These are phyloP conservation scores for Ammopiptanthus mongolicus DNA, from an alignment of 306 rosid species.

Conservation along the genomic window DNA sequence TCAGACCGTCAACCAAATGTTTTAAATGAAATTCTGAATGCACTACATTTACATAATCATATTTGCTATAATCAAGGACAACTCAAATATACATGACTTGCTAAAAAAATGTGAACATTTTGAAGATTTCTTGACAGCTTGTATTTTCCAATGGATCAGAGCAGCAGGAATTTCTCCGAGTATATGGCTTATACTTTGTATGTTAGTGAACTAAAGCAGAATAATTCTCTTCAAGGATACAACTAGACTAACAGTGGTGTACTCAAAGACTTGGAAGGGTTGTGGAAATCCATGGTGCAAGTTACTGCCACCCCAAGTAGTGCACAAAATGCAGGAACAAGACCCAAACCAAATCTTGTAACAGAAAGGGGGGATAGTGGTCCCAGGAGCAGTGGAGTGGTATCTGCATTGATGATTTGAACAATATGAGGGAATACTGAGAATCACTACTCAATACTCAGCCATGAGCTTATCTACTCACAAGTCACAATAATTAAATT, in stretches of 20 bases:
- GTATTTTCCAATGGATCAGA: not conserved
- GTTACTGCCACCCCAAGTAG: slow-evolving; percentile 60
- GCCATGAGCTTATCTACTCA: not conserved
- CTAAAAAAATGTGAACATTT: not conserved
- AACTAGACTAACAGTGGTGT: slow-evolving; percentile 61
- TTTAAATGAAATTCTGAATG: not conserved
- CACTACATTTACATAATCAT: not conserved
- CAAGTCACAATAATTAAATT: not conserved
- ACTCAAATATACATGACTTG: not conserved
- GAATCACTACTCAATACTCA: not conserved
- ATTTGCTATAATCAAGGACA: not conserved
- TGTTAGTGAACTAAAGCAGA: not conserved
- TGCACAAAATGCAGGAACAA: slow-evolving; percentile 67
- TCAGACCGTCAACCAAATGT: not conserved
- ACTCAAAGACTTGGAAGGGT: slow-evolving; percentile 44
- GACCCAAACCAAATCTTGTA: slow-evolving; percentile 78
- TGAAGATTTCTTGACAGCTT: not conserved
- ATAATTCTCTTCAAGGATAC: not conserved
- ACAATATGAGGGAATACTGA: not conserved
- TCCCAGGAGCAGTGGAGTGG: slow-evolving; percentile 22
- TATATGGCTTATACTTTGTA: not conserved
- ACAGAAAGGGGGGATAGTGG: slow-evolving; percentile 37
- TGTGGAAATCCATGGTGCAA: slow-evolving; percentile 61
- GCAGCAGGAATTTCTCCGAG: not conserved
- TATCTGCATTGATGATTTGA: slow-evolving; percentile 44